Conservation (phyloP, 768 basidiomycete genomes). For the Panaeolus papilionaceus region DNA sequence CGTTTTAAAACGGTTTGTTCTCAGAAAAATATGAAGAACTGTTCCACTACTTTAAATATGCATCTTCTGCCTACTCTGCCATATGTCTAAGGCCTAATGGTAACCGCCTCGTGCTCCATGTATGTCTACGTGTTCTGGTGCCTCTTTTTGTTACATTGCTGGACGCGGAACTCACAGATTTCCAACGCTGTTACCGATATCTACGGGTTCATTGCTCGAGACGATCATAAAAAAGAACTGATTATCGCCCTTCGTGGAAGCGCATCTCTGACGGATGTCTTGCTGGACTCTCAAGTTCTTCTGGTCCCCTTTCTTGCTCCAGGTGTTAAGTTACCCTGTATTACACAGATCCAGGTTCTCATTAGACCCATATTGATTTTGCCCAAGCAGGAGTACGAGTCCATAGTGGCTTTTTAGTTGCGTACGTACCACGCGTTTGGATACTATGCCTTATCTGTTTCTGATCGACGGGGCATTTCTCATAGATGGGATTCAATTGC, state of each 20-base stretch:
- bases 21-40: constrained; percentile 50
- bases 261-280: constrained; percentile 45
- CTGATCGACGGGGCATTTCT: neutral
- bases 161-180: constrained; percentile 37
- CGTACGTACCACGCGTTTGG: constrained; percentile 36
- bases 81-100: constrained; percentile 59
- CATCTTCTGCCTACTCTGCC: constrained; percentile 53
- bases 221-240: constrained; percentile 51
- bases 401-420: constrained; percentile 57
- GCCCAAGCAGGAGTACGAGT: constrained; percentile 45
- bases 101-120: constrained; percentile 44
- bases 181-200: constrained; percentile 48
- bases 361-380: constrained; percentile 3
- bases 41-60: constrained; percentile 60
- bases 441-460: neutral
- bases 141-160: neutral
- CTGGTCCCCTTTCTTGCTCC: constrained; percentile 51
- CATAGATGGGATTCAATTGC: constrained; percentile 58
- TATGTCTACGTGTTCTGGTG: constrained; percentile 26
- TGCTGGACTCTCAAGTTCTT: constrained; percentile 48
- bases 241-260: constrained; percentile 57
- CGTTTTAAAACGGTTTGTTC: neutral
- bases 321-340: constrained; percentile 49
- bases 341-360: constrained; percentile 15
- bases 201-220: constrained; percentile 58